Base-by-base conservation (phyloP, 768 basidiomycete species). In the Sistotremastrum suecicum region DNA sequence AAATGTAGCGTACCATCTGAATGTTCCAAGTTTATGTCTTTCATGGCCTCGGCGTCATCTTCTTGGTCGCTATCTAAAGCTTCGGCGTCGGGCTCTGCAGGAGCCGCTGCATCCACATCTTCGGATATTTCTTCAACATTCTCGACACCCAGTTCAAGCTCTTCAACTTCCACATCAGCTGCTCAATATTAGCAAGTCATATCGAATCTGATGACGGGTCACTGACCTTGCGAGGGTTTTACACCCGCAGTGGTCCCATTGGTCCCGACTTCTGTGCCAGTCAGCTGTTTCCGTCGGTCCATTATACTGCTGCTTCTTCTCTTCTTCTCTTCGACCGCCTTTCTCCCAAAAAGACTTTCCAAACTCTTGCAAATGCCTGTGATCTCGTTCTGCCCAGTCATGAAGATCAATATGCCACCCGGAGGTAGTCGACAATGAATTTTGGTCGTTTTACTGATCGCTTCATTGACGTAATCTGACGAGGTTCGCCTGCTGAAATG, bases 381-480 rank as follows among this genome's bases (percentile, higher is more conserved):
- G 53, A 99, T 98, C 64, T 99, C 95, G 50, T 87, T 86, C 62
- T 97, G 94, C 20, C 95, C 95, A 0, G 95, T 98, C 51, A 98
- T 66, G 60, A 95, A 95, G 41, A 94, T 77, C 42, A 99, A 70
- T 34, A 99, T 82, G 3, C 92, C 95, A 0, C 95, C 95, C 0
- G 86, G 77, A 2, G 95, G 95, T 12, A 99, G 66, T 11, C 89
- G 77, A 10, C 84, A 74, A 61, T 99, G 95, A 38, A 99, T 97
- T 62, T 95, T 92, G 47, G 71, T 67, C 2, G 88, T 72, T 61
- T 99, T 99, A 57, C 80, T 84, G 54, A 92, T 76, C 2, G 90
- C 87, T 60, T 97, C 90, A 2, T 72, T 74, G 40, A 97, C 78
- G 56, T 98, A 98, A 60, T 98, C 88, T 5, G 84, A 69, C 2